phyloP scores from a whole-genome alignment of 495 filamentous ascomycete species.

The Sporormia fimetaria region DNA sequence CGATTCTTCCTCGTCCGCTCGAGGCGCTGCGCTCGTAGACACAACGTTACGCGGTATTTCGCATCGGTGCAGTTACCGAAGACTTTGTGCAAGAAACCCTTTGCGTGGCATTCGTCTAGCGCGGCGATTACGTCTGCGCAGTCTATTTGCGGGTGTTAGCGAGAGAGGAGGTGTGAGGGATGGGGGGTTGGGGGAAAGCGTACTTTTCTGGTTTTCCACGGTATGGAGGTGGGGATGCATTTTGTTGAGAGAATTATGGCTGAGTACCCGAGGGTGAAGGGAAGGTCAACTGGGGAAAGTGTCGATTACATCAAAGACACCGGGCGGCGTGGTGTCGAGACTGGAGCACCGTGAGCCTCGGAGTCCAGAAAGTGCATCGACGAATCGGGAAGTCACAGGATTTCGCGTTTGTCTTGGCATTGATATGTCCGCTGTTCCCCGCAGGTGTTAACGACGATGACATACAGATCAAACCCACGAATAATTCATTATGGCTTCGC shows the following conservation, averaged over 20 bases:
- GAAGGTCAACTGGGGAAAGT: constrained; percentile 6
- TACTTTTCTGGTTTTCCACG: constrained; percentile 69
- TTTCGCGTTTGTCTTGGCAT: constrained; percentile 18
- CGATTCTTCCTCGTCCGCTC: constrained; percentile 69
- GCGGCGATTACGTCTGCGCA: constrained; percentile 88
- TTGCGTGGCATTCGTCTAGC: constrained; percentile 90
- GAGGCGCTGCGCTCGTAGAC: constrained; percentile 64
- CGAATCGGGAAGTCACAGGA: constrained; percentile 13
- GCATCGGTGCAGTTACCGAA: constrained; percentile 80
- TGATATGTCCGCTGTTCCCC: not conserved
- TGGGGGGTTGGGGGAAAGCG: constrained; percentile 11
- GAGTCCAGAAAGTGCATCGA: not conserved
- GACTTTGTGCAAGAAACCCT: constrained; percentile 79
- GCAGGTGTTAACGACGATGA: not conserved
- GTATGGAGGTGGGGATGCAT: constrained; percentile 99
- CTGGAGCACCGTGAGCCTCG: no score
- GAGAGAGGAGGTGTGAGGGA: constrained; percentile 1
- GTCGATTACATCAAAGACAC: constrained; percentile 1
- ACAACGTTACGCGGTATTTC: constrained; percentile 70
- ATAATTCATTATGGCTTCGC: constrained; percentile 13
- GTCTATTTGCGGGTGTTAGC: constrained; percentile 40
- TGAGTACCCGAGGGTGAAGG: not conserved
- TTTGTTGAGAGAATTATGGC: constrained; percentile 27
- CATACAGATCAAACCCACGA: not conserved
- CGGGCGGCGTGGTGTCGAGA: no score